Conservation (phyloP, 169 alveolate genomes). For the Ichthyophthirius multifiliis region DNA sequence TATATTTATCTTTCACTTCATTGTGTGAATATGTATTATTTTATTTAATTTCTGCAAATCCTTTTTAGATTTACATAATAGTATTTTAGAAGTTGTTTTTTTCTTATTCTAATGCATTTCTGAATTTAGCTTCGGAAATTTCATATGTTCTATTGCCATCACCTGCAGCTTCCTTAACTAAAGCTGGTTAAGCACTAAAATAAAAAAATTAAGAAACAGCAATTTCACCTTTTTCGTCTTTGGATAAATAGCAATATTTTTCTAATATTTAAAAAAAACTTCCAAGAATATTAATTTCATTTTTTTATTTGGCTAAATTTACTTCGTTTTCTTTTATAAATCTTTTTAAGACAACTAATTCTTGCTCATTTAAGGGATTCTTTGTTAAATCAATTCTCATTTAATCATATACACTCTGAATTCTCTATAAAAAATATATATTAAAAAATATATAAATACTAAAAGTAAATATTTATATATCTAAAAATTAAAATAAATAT, state of each 20-base stretch:
- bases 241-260: slow-evolving; percentile 50
- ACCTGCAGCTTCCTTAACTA: slow-evolving; percentile 39
- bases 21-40: background rate
- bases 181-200: slow-evolving; percentile 54
- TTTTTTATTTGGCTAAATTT: slow-evolving; percentile 45
- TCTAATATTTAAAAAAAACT: slow-evolving; percentile 46
- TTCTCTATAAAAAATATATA: too few species aligned
- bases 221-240: too few species aligned
- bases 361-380: slow-evolving; percentile 55
- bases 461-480: too few species aligned
- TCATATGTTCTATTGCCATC: slow-evolving; percentile 42
- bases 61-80: slow-evolving; percentile 23
- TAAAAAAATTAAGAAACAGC: slow-evolving; percentile 40
- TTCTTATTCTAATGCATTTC: slow-evolving; percentile 55
- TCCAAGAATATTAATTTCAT: slow-evolving; percentile 39
- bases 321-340: slow-evolving; percentile 58
- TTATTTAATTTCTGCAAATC: slow-evolving; percentile 50
- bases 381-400: slow-evolving; percentile 32
- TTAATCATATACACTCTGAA: background rate
- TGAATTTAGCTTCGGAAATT: slow-evolving; percentile 48
- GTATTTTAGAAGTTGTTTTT: slow-evolving; percentile 43
- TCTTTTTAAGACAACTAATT: slow-evolving; percentile 53
- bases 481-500: too few species aligned
- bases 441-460: background rate
- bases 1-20: background rate